These are phyloP conservation scores for Neurospora intermedia DNA, from an alignment of 495 filamentous ascomycete species.

Conservation along the genomic window DNA sequence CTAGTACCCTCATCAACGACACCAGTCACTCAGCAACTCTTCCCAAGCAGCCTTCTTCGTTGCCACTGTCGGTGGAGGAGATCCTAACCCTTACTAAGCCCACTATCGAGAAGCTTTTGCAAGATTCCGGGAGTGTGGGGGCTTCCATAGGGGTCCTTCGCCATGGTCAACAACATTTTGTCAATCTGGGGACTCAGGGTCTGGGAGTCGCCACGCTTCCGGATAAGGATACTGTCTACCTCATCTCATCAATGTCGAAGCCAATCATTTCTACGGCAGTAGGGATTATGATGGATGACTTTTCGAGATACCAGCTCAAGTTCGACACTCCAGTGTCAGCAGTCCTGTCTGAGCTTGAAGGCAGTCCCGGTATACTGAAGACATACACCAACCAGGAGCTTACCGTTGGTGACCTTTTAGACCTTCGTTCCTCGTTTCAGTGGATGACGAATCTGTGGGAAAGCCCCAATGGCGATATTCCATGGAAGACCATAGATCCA, in stretches of 20 bases:
- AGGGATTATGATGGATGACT: slow-evolving; percentile 24
- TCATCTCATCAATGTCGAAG: slow-evolving; percentile 30
- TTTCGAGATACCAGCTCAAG: slow-evolving; percentile 12
- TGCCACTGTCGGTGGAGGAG: not conserved
- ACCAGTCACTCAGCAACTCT: not conserved
- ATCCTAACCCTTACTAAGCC: not conserved
- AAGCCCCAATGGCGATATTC: slow-evolving; percentile 7
- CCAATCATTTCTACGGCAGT: slow-evolving; percentile 24
- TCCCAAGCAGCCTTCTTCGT: not conserved
- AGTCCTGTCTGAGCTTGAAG: slow-evolving; percentile 3
- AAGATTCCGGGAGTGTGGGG: not conserved
- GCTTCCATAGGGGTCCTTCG: slow-evolving; percentile 2
- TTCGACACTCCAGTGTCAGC: slow-evolving; percentile 2
- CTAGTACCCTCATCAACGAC: not conserved
- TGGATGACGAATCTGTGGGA: slow-evolving; percentile 13
- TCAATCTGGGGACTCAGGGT: not conserved
- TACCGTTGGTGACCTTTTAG: slow-evolving; percentile 10
- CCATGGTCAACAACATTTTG: not conserved
- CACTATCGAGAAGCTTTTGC: not conserved
- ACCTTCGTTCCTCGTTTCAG: slow-evolving; percentile 9
- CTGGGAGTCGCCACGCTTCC: not conserved
- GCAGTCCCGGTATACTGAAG: not conserved
- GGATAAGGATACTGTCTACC: slow-evolving; percentile 24
- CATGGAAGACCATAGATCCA: not conserved
- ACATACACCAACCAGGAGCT: slow-evolving; percentile 2